Evolutionary conservation across 1,139 yeast species (phyloP).

Genomic region (Magnusiomyces suaveolens): DNA sequence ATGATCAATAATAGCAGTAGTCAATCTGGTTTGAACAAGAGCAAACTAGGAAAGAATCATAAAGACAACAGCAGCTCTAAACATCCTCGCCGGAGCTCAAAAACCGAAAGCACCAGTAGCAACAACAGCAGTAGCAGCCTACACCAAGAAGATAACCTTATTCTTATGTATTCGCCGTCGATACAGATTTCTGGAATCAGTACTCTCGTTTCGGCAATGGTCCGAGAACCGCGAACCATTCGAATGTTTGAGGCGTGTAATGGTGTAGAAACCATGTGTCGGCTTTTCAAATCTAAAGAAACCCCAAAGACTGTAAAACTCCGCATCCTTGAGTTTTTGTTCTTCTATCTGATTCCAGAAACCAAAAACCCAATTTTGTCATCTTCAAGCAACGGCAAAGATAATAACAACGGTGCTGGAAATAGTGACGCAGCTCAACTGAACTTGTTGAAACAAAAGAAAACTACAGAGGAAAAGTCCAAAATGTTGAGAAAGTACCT

Average conservation of each 20-base stretch:
- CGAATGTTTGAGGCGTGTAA: slow-evolving; percentile 49
- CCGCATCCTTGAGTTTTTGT: slow-evolving; percentile 59
- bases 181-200: slow-evolving; percentile 43
- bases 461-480: slow-evolving; percentile 45
- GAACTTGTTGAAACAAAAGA: background rate
- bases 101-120: background rate
- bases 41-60: slow-evolving; percentile 1
- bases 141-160: background rate
- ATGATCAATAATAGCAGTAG: background rate
- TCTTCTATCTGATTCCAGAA: slow-evolving; percentile 68
- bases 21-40: background rate
- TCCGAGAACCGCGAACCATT: slow-evolving; percentile 48
- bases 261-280: slow-evolving; percentile 51
- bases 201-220: slow-evolving; percentile 50
- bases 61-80: slow-evolving; percentile 10
- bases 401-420: slow-evolving; percentile 23
- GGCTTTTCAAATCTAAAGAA: slow-evolving; percentile 33
- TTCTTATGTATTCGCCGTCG: slow-evolving; percentile 11
- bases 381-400: background rate
- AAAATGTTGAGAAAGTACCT: slow-evolving; percentile 41
- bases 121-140: background rate
- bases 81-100: background rate
- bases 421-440: background rate
- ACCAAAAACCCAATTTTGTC: slow-evolving; percentile 21
- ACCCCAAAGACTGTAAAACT: slow-evolving; percentile 37